phyloP scores from a whole-genome alignment of 345 rosid species.

The Xanthoceras sorbifolium region DNA sequence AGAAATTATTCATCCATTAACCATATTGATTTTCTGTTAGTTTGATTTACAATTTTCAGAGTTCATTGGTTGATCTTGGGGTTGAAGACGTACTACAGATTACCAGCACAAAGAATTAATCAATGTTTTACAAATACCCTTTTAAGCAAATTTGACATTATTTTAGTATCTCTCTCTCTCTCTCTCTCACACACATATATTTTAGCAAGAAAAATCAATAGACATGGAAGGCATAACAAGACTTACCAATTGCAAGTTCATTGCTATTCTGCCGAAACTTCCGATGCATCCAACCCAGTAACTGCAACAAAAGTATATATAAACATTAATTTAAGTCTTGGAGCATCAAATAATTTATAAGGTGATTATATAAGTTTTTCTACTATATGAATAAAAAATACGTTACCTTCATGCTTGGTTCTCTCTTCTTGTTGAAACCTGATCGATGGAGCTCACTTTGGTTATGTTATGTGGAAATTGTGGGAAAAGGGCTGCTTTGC shows the following conservation, averaged over 20 bases:
- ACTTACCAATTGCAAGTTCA: conserved; percentile 60
- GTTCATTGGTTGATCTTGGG: too few relatives aligned
- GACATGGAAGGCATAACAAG: not conserved
- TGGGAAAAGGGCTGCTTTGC: conserved; percentile 28
- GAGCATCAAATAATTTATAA: not conserved
- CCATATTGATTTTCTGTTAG: not conserved
- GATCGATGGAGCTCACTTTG: conserved; percentile 15
- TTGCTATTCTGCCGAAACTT: conserved; percentile 65
- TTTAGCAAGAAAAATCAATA: too few relatives aligned
- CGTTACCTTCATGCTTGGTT: conserved; percentile 56
- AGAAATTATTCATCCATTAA: too few relatives aligned
- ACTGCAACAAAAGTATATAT: conserved; percentile 43
- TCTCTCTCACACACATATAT: too few relatives aligned
- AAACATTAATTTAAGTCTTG: not conserved
- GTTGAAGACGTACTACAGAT: not conserved
- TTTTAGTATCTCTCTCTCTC: too few relatives aligned
- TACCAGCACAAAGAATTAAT: too few relatives aligned
- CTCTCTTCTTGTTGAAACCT: conserved; percentile 21
- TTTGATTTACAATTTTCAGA: not conserved
- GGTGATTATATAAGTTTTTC: not conserved
- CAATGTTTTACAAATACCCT: not conserved
- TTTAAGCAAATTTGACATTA: not conserved
- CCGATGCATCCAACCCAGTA: conserved; percentile 88
- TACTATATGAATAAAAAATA: not conserved
- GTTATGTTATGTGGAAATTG: conserved; percentile 8